phyloP scores from a whole-genome alignment of 345 rosid genomes.

The Eutrema yunnanense region DNA sequence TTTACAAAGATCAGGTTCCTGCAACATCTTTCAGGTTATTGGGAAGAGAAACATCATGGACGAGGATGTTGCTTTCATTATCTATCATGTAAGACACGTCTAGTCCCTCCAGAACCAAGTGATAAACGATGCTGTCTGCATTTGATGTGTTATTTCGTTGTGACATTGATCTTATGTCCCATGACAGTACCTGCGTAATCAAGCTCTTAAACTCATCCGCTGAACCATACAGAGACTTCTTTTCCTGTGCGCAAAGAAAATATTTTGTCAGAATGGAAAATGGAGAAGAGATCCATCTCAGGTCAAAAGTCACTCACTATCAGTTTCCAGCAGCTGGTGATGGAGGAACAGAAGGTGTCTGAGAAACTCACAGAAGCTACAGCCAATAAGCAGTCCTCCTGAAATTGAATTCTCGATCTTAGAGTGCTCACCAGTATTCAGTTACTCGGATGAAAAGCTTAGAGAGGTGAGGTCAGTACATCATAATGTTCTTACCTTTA shows the following conservation, averaged over 20 bases:
- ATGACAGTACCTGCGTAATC: constrained; percentile 69
- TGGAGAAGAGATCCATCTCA: neutral
- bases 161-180: constrained; percentile 93
- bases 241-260: constrained; percentile 39
- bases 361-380: constrained; percentile 73
- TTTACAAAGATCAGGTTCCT: constrained; percentile 2
- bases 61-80: constrained; percentile 45
- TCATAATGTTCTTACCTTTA: constrained; percentile 41
- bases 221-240: constrained; percentile 66
- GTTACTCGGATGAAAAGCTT: neutral
- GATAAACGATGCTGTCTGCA: constrained; percentile 39
- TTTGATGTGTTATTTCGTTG: constrained; percentile 43
- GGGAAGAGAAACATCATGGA: constrained; percentile 41
- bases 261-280: neutral
- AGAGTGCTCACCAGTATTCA: neutral
- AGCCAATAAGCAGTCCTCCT: constrained; percentile 61
- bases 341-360: constrained; percentile 47
- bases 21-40: constrained; percentile 2
- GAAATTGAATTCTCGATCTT: constrained; percentile 8
- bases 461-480: neutral
- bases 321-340: constrained; percentile 60
- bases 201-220: constrained; percentile 54
- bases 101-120: constrained; percentile 66
- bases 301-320: constrained; percentile 40
- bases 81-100: constrained; percentile 73